phyloP scores from a whole-genome alignment of 2,329 filamentous ascomycete genomes.

The Fusarium anguioides region DNA sequence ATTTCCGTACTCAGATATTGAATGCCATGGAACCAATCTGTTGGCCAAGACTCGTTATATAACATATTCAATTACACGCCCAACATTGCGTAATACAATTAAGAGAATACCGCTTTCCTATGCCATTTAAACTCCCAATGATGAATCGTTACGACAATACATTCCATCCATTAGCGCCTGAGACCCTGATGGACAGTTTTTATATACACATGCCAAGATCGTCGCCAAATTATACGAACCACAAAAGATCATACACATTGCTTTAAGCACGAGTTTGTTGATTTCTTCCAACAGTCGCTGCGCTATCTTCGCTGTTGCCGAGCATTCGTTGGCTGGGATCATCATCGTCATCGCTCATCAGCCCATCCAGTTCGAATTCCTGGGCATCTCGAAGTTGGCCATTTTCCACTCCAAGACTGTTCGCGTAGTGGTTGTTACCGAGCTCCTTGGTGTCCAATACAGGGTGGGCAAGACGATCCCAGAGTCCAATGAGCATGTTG shows the following conservation, averaged over 20 bases:
- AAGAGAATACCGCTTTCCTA: background rate
- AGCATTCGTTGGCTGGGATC: constrained; percentile 58
- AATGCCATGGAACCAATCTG: no score
- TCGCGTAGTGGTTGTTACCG: constrained; percentile 51
- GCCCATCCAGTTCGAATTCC: constrained; percentile 91
- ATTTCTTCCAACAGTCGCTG: constrained; percentile 52
- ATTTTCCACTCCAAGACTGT: constrained; percentile 57
- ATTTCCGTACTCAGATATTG: no score
- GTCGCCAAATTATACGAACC: background rate
- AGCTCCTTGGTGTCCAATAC: constrained; percentile 51
- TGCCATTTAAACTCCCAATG: background rate
- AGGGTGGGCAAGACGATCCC: constrained; percentile 70
- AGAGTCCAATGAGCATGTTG: constrained; percentile 86
- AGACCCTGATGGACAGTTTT: background rate
- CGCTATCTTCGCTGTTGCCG: constrained; percentile 18
- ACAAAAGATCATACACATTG: no score
- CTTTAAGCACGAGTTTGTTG: constrained; percentile 38
- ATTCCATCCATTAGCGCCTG: background rate
- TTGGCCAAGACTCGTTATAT: background rate
- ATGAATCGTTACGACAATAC: background rate
- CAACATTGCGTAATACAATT: constrained; percentile 9
- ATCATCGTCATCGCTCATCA: constrained; percentile 90
- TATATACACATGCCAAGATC: background rate
- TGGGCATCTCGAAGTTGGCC: constrained; percentile 80
- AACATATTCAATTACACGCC: background rate